A percentile compares a stretch with the other conserved stretches of the same genome.
Evolutionary conservation across 2,329 filamentous ascomycete genomes (phyloP).

Genomic region (Colletotrichum agaves): DNA sequence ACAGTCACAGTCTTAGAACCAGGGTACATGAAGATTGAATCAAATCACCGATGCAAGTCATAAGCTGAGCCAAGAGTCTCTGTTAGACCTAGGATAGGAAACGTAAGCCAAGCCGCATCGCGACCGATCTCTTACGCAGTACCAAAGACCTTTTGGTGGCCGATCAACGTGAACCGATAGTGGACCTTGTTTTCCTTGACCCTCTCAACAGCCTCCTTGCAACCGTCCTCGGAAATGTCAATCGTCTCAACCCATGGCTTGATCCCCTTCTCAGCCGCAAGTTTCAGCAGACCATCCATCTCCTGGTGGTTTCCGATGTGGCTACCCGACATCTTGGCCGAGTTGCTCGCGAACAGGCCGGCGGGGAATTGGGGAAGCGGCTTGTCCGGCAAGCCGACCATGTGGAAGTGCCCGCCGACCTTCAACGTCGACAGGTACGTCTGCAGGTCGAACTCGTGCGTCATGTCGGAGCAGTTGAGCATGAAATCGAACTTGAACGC

Average conservation of each 20-base stretch:
- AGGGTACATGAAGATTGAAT: no score
- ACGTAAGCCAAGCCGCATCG: not conserved
- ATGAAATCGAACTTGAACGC: conserved; percentile 62
- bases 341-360: conserved; percentile 53
- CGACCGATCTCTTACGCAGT: conserved; percentile 4
- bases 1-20: no score
- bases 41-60: no score
- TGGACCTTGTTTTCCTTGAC: conserved; percentile 77
- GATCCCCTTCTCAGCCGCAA: conserved; percentile 66
- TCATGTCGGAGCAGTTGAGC: conserved; percentile 61
- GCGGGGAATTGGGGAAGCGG: conserved; percentile 56
- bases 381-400: conserved; percentile 66
- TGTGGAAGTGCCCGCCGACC: conserved; percentile 66
- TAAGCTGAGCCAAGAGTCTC: no score
- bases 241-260: conserved; percentile 69
- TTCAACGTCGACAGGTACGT: conserved; percentile 62
- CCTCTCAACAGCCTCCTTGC: conserved; percentile 75
- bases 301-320: conserved; percentile 71
- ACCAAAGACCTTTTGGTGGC: conserved; percentile 72
- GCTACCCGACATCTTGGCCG: conserved; percentile 54
- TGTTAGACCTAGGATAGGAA: not conserved
- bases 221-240: conserved; percentile 73
- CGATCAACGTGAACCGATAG: conserved; percentile 77
- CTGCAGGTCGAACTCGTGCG: conserved; percentile 64
- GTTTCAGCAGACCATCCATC: conserved; percentile 66